Conservation (phyloP, 2,329 filamentous ascomycete genomes). For the Exophiala spinifera region DNA sequence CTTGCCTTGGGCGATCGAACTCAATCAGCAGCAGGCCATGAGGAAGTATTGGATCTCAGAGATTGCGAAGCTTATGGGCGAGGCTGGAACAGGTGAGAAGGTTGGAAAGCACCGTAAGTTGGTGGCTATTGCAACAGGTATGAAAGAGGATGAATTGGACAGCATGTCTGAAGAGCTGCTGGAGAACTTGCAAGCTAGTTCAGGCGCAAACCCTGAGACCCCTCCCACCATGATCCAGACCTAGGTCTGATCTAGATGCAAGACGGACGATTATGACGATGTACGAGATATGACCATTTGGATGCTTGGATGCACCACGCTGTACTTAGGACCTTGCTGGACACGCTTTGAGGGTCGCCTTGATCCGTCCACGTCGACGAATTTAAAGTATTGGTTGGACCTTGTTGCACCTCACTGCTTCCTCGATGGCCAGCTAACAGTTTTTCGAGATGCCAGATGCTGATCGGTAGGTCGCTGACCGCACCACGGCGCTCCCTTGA, state of each 20-base stretch:
- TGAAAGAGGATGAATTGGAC: conserved; percentile 48
- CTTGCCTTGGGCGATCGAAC: conserved; percentile 36
- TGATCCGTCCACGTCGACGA: no score
- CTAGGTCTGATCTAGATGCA: not conserved
- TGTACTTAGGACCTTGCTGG: no score
- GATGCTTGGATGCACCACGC: no score
- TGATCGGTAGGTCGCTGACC: no score
- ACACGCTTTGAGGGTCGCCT: no score
- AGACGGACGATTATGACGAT: not conserved
- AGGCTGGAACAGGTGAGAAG: conserved; percentile 46
- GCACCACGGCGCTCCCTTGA: no score
- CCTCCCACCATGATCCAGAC: conserved; percentile 13
- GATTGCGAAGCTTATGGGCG: conserved; percentile 30
- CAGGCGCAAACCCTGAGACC: conserved; percentile 13
- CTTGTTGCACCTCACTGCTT: no score
- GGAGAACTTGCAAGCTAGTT: conserved; percentile 39
- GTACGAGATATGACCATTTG: conserved; percentile 2
- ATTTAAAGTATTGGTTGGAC: no score
- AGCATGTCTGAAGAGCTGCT: conserved; percentile 47
- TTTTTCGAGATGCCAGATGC: no score
- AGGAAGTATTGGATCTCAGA: conserved; percentile 26
- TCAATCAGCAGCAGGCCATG: conserved; percentile 41
- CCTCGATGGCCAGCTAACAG: no score
- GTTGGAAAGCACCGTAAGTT: conserved; percentile 48
- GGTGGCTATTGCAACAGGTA: conserved; percentile 45